A percentile compares a stretch with the other conserved stretches of the same genome.
phyloP scores from a whole-genome alignment of 2,329 filamentous ascomycete genomes.

The Colletotrichum caudatum region DNA sequence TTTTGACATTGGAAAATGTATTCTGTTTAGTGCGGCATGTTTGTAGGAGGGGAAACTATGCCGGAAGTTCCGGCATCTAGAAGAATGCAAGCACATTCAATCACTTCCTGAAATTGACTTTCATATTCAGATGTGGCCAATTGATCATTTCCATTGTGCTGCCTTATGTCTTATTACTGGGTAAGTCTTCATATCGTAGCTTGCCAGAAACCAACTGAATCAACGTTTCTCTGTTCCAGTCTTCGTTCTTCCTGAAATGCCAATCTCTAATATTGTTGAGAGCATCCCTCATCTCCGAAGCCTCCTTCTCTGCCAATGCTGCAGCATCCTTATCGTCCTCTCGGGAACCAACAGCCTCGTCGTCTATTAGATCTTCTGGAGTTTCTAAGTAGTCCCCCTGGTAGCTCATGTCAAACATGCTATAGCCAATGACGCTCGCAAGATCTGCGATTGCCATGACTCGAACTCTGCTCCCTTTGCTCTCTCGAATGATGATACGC shows the following conservation, averaged over 20 bases:
- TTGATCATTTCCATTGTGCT: too few relatives aligned
- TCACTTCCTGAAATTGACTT: too few relatives aligned
- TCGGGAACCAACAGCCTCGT: not conserved
- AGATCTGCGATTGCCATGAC: constrained; percentile 13
- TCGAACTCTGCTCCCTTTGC: constrained; percentile 3
- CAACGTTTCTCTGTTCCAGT: constrained; percentile 18
- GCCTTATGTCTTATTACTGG: not conserved
- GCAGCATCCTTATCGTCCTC: not conserved
- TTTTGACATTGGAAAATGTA: not conserved
- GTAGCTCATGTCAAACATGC: constrained; percentile 25
- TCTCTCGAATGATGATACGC: constrained; percentile 13
- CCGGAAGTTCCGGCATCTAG: too few relatives aligned
- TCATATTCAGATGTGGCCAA: too few relatives aligned
- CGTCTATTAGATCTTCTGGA: not conserved
- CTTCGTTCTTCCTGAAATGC: constrained; percentile 6
- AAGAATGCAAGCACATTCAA: too few relatives aligned
- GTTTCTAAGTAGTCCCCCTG: not conserved
- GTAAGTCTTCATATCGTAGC: constrained; percentile 12
- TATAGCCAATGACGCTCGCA: constrained; percentile 5
- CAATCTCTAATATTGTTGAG: constrained; percentile 6
- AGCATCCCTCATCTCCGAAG: constrained; percentile 19
- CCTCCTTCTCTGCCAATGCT: constrained; percentile 1
- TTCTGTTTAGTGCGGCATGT: not conserved
- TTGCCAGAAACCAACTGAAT: constrained; percentile 17
- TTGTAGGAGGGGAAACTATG: too few relatives aligned